Conservation (phyloP, 78 protist genomes). For the Planoprotostelium fungivorum region DNA sequence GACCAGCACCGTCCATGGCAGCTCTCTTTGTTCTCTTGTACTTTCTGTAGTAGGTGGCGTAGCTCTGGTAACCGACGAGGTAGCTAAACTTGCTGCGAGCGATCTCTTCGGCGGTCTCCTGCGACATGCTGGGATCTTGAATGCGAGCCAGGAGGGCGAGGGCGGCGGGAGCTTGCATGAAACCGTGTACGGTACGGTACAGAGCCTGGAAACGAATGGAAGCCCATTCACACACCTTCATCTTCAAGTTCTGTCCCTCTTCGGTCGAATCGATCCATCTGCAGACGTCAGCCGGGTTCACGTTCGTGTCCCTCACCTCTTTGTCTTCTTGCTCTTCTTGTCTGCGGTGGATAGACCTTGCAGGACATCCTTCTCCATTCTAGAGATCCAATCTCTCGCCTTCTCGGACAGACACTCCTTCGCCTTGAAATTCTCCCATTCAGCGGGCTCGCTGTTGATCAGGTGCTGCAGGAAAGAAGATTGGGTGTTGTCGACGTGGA, state of each 20-base stretch:
- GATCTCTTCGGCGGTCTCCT: slow-evolving; percentile 1
- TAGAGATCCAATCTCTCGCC: not conserved
- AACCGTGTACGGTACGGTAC: not conserved
- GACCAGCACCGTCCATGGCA: not conserved
- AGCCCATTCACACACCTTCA: not conserved
- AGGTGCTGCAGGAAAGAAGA: not conserved
- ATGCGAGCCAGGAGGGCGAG: not conserved
- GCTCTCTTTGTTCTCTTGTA: not conserved
- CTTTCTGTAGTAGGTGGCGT: not conserved
- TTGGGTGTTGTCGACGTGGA: not conserved
- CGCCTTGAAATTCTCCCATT: not conserved
- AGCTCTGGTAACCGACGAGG: not conserved
- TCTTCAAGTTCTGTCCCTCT: not conserved
- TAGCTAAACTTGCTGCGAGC: not conserved
- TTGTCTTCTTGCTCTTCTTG: not conserved
- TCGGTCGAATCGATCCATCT: not conserved
- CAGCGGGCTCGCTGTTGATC: not conserved
- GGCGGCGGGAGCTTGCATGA: not conserved
- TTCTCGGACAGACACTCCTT: not conserved
- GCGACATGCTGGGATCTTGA: not conserved
- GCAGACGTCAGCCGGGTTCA: not conserved
- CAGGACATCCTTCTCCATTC: not conserved
- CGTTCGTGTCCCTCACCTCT: not conserved
- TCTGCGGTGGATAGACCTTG: not conserved
- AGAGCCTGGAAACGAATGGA: not conserved